Evolutionary conservation across 164 flowering plant species (phyloP).

Genomic region (Pachysandra terminalis): DNA sequence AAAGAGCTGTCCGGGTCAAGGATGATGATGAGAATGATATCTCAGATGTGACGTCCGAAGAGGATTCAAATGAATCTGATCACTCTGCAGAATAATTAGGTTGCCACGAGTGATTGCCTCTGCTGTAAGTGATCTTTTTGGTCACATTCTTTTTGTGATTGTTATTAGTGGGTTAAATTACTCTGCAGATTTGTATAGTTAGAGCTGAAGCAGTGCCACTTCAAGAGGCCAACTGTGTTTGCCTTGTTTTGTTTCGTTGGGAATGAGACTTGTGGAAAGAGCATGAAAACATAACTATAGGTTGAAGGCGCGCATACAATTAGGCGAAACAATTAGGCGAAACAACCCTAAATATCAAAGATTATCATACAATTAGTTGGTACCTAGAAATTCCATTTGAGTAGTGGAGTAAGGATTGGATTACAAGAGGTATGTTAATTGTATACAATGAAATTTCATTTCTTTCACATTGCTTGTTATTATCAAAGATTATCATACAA

Average conservation of each 20-base stretch:
- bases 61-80: slow-evolving; percentile 48
- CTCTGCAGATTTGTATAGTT: neutral
- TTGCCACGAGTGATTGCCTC: neutral
- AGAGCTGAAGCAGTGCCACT: neutral
- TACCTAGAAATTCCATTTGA: neutral
- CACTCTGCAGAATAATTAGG: neutral
- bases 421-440: neutral
- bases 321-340: no score
- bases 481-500: neutral
- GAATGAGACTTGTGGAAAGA: no score
- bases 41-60: slow-evolving; percentile 70
- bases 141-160: neutral
- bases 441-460: neutral
- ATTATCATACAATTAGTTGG: no score
- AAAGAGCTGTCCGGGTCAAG: slow-evolving; percentile 15
- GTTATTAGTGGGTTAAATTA: neutral
- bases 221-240: neutral
- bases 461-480: neutral
- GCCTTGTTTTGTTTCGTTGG: no score
- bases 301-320: no score
- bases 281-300: no score
- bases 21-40: slow-evolving; percentile 32
- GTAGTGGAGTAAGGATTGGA: neutral
- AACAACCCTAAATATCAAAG: no score
- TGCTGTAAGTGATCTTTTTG: neutral